Evolutionary conservation across 768 basidiomycete genomes (phyloP).

Genomic region (Lactarius evosmus): DNA sequence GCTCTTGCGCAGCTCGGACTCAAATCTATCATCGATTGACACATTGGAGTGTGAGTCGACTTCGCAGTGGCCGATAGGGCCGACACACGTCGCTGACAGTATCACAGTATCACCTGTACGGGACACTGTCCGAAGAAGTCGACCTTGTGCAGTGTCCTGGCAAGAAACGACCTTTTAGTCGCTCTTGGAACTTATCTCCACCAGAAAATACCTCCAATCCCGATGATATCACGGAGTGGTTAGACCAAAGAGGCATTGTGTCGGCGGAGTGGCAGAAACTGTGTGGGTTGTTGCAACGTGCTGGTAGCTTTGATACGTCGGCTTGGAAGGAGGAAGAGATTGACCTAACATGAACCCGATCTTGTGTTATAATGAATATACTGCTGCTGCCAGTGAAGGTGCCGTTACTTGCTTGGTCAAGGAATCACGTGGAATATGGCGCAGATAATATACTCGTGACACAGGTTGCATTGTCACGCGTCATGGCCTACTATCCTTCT

Average conservation of each 20-base stretch:
- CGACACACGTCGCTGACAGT: not conserved
- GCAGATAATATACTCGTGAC: not conserved
- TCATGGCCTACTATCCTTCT: conserved; percentile 36
- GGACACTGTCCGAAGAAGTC: conserved; percentile 54
- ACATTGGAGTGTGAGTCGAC: conserved; percentile 74
- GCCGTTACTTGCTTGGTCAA: not conserved
- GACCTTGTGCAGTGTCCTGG: conserved; percentile 46
- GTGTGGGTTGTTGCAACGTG: conserved; percentile 70
- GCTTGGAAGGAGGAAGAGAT: conserved; percentile 43
- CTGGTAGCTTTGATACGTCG: conserved; percentile 57
- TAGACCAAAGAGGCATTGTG: conserved; percentile 66
- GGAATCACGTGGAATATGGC: not conserved
- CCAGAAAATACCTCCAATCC: conserved; percentile 68
- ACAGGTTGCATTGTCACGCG: not conserved
- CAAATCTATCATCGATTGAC: conserved; percentile 65
- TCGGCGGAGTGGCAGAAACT: conserved; percentile 67
- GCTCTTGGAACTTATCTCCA: conserved; percentile 50
- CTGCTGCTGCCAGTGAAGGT: too few relatives aligned
- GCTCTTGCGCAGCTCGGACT: conserved; percentile 72
- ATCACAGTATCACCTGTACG: conserved; percentile 61
- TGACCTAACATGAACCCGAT: conserved; percentile 12
- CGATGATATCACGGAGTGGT: conserved; percentile 80
- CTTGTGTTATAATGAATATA: not conserved
- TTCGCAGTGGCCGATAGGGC: not conserved
- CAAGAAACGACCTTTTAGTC: conserved; percentile 48